A percentile compares a stretch with the other conserved stretches of the same genome.
Conservation (phyloP, 169 alveolate genomes). For the Eimeria brunetti region DNA sequence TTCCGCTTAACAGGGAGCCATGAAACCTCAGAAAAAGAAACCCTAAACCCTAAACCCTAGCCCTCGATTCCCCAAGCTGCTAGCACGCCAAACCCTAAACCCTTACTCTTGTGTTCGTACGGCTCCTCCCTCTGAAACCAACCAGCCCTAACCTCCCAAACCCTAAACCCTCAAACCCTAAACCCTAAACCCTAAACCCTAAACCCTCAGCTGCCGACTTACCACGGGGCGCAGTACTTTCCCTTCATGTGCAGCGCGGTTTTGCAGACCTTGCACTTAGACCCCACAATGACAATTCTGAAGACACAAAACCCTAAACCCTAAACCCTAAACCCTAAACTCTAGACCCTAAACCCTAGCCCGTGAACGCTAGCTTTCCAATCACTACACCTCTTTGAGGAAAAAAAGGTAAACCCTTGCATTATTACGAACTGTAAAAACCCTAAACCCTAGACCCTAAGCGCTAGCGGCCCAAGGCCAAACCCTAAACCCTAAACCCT, state of each 20-base stretch:
- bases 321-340: conserved; percentile 23
- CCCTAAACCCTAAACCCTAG: conserved; percentile 21
- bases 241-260: conserved; percentile 80
- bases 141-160: background rate
- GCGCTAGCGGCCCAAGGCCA: background rate
- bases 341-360: background rate
- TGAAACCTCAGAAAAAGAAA: background rate
- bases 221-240: conserved; percentile 81
- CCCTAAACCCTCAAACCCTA: background rate
- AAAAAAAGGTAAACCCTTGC: background rate
- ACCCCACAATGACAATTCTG: conserved; percentile 76
- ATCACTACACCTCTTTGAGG: background rate
- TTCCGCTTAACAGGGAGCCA: background rate
- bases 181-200: background rate
- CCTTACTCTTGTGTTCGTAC: background rate
- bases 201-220: background rate
- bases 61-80: too few relatives aligned
- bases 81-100: conserved; percentile 13
- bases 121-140: background rate
- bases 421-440: background rate
- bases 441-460: conserved; percentile 19
- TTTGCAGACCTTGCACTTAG: conserved; percentile 78
- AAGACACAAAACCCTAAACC: conserved; percentile 40
- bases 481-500: background rate
- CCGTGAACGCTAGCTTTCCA: background rate